Percentiles rank a stretch among this genome's conserved stretches.
Conservation (phyloP, 176 grass and related monocot genomes). For the Oryza nivara region DNA sequence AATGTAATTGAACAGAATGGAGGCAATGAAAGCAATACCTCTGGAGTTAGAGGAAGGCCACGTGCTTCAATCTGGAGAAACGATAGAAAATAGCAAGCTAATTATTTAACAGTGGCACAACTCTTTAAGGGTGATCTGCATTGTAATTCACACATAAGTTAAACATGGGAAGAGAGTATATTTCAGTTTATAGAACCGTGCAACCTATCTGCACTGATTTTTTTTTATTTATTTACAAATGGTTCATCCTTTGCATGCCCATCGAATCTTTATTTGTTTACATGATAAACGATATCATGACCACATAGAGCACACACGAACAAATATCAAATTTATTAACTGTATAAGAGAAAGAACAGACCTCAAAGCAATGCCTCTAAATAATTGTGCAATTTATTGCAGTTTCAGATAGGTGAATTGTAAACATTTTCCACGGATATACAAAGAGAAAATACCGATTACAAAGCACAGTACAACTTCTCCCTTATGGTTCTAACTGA, state of each 20-base stretch:
- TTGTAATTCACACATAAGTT: slow-evolving; percentile 11
- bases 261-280: slow-evolving; percentile 10
- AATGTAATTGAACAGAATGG: slow-evolving; percentile 91
- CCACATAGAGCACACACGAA: slow-evolving; percentile 1
- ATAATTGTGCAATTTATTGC: neutral
- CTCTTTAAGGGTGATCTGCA: neutral
- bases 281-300: neutral
- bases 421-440: neutral
- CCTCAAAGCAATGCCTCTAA: neutral
- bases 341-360: neutral
- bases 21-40: slow-evolving; percentile 76
- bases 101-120: slow-evolving; percentile 2
- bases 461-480: neutral
- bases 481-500: neutral
- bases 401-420: neutral
- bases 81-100: slow-evolving; percentile 22
- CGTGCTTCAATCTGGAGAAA: slow-evolving; percentile 77
- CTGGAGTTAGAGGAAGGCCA: slow-evolving; percentile 70
- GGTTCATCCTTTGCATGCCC: neutral
- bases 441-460: neutral
- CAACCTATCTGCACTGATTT: neutral
- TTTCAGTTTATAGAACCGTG: slow-evolving; percentile 18
- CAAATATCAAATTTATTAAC: neutral
- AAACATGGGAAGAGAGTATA: neutral
- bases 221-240: slow-evolving; percentile 1